phyloP scores from a whole-genome alignment of 208 protist species.

The Leishmania tarentolae region DNA sequence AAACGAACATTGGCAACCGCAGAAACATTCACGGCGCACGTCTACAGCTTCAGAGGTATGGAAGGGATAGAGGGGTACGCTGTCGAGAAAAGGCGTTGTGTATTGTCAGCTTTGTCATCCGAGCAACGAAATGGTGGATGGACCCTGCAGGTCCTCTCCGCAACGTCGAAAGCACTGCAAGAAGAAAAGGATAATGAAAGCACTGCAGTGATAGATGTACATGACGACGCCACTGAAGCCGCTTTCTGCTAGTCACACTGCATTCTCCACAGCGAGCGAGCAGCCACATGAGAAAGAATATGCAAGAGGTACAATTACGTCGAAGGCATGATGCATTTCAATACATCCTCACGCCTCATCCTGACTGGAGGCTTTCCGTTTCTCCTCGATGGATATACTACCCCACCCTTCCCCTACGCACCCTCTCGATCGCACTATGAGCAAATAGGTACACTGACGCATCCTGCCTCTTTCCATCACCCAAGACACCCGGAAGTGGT shows the following conservation, averaged over 20 bases:
- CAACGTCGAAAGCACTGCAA: not conserved
- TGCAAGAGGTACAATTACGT: not conserved
- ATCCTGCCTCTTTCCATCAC: not conserved
- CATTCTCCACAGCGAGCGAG: not conserved
- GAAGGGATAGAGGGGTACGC: not conserved
- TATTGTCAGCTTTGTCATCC: not conserved
- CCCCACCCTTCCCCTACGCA: not conserved
- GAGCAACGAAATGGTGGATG: not conserved
- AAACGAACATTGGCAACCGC: not conserved
- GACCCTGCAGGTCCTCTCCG: not conserved
- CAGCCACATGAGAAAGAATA: slow-evolving; percentile 2
- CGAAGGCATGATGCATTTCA: not conserved
- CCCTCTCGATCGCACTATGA: not conserved
- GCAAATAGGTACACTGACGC: not conserved
- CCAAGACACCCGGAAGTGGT: not conserved
- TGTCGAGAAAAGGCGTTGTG: not conserved
- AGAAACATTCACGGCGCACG: not conserved
- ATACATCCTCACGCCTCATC: not conserved
- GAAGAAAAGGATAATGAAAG: not conserved
- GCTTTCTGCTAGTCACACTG: not conserved
- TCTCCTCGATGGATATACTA: not conserved
- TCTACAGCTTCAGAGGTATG: not conserved
- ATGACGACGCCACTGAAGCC: slow-evolving; percentile 2
- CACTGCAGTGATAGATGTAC: not conserved
- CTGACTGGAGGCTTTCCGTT: no score